Evolutionary conservation across 352 stramenopile species (phyloP), one percentile per base, ranked within the genome.

Genomic region (Thraustochytrium striatum): DNA sequence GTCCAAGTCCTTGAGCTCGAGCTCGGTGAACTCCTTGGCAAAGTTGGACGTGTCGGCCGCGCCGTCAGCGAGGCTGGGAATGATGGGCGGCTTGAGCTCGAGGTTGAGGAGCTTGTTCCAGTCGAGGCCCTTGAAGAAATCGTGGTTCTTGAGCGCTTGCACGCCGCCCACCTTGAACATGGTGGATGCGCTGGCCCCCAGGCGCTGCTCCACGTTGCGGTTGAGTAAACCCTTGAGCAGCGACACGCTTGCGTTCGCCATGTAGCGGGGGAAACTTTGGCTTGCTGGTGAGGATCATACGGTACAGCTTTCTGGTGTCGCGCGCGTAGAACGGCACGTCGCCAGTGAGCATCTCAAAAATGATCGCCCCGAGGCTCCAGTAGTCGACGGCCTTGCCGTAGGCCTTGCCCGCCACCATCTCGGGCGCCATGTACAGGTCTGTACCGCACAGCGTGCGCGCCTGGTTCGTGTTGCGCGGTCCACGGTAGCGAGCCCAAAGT

Each of bases 331-430:
- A 97, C 32, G 92, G 92, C 25, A 92, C 92, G 88, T 90, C 93
- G 7, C 92, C 92, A 25, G 90, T 96, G 55, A 97, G 88, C 92
- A 97, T 97, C 84, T 97, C 92, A 81, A 95, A 97, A 82, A 97
- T 92, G 57, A 97, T 87, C 50, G 91, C 95, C n/a, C 92, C 92
- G 3, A 97, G 86, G 62, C 90, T 95, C 92, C 92, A 97, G 91
- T 92, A 97, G 80, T 97, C 92, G 7, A 97, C 91, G 0, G 88
- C 89, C 69, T 94, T 96, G 70, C 92, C 92, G 78, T 97, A 96
- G 78, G 91, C 88, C 9, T 87, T 90, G 79, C 93, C 92, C 61
- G 92, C 91, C 32, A 92, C 47, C 55, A 80, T 80, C 32, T 80
- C 70, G n/a, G 70, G 70, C 21, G 70, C 70, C 70, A 80, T 80